Conservation (phyloP, 257 asterid genomes). For the Capsicum chinense region DNA sequence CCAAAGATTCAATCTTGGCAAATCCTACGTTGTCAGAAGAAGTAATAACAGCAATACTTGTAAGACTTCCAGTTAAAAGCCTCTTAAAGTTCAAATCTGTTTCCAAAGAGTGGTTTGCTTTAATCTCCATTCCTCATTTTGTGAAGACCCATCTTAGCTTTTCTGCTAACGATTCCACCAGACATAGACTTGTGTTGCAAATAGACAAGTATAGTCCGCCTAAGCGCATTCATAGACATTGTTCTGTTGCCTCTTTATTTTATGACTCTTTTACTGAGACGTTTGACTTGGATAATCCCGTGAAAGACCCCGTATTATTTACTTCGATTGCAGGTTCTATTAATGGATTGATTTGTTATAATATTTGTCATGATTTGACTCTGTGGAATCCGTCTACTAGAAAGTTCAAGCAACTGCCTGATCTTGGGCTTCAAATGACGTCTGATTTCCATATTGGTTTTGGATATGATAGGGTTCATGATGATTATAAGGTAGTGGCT, state of each 20-base stretch:
- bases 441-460: background rate
- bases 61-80: background rate
- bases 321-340: background rate
- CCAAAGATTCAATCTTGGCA: no score
- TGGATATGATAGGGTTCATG: background rate
- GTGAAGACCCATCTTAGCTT: no score
- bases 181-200: background rate
- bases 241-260: background rate
- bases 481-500: background rate
- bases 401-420: no score
- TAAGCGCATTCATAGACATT: background rate
- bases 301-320: no score
- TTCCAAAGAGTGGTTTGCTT: background rate
- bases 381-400: background rate
- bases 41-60: no score
- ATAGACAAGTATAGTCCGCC: no score
- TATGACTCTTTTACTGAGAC: background rate
- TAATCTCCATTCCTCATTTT: background rate
- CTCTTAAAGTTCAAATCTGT: background rate
- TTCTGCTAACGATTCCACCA: no score
- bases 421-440: background rate
- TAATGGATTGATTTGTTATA: no score
- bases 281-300: background rate
- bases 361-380: background rate
- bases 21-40: no score